Evolutionary conservation across 2,329 filamentous ascomycete species (phyloP).

Genomic region (Epichloe sibirici): DNA sequence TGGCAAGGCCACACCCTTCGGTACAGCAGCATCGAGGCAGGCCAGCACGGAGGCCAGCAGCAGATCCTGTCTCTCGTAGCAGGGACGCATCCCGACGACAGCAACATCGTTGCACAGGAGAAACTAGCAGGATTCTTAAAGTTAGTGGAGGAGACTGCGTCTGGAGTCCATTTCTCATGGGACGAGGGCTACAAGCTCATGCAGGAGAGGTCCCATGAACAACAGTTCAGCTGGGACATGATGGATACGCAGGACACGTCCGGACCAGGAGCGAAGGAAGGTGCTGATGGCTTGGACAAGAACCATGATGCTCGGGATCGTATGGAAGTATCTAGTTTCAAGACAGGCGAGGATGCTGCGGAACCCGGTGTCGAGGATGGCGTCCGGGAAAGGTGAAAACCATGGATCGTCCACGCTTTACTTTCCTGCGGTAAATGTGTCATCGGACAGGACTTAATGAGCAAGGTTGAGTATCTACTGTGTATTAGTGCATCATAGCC

Average conservation of each 20-base stretch:
- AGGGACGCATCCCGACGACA: not conserved
- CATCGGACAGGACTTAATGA: not conserved
- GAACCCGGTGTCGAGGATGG: too few species aligned
- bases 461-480: not conserved
- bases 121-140: conserved; percentile 12
- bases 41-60: conserved; percentile 37
- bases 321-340: too few species aligned
- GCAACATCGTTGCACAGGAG: not conserved
- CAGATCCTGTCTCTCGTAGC: conserved; percentile 33
- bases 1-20: conserved; percentile 33
- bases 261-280: not conserved
- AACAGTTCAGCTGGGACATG: conserved; percentile 16
- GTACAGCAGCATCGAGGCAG: conserved; percentile 41
- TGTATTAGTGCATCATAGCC: not conserved
- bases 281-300: not conserved
- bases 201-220: conserved; percentile 15
- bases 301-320: not conserved
- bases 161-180: conserved; percentile 23
- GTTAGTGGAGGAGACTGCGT: conserved; percentile 18
- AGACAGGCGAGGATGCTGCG: too few species aligned
- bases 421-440: not conserved
- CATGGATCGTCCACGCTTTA: too few species aligned
- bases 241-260: conserved; percentile 10
- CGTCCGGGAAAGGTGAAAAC: too few species aligned
- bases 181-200: conserved; percentile 18